Conservation (phyloP, 495 filamentous ascomycete genomes). For the Bathelium albidoporum region DNA sequence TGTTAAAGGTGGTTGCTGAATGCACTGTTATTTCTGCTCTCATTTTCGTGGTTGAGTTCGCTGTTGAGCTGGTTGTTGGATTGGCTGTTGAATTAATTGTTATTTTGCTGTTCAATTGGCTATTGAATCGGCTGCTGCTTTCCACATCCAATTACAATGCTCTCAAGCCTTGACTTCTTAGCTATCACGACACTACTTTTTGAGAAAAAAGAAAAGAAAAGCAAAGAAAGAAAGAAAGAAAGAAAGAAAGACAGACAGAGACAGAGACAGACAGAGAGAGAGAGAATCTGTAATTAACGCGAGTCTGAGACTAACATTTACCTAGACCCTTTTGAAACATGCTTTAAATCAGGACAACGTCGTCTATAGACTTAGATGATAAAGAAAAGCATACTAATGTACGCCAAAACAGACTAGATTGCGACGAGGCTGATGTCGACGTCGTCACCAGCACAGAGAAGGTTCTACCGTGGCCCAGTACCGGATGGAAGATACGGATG, state of each 20-base stretch:
- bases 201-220: too few relatives aligned
- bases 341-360: background rate
- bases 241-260: too few relatives aligned
- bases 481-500: conserved; percentile 26
- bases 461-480: background rate
- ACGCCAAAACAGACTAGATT: background rate
- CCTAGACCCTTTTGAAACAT: background rate
- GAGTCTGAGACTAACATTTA: background rate
- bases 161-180: background rate
- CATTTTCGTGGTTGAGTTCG: too few relatives aligned
- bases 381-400: background rate
- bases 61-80: too few relatives aligned
- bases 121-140: too few relatives aligned
- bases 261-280: too few relatives aligned
- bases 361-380: background rate
- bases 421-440: background rate
- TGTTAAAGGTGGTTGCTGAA: too few relatives aligned
- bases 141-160: background rate
- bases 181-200: background rate
- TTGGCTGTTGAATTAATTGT: too few relatives aligned
- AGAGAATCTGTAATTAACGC: background rate
- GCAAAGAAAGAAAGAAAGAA: too few relatives aligned
- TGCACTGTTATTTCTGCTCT: too few relatives aligned
- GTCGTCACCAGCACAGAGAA: background rate
- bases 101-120: too few relatives aligned